Percentiles rank a stretch among this genome's conserved stretches.
Conservation (phyloP, 2,329 filamentous ascomycete species). For the Cytospora paraplurivora region DNA sequence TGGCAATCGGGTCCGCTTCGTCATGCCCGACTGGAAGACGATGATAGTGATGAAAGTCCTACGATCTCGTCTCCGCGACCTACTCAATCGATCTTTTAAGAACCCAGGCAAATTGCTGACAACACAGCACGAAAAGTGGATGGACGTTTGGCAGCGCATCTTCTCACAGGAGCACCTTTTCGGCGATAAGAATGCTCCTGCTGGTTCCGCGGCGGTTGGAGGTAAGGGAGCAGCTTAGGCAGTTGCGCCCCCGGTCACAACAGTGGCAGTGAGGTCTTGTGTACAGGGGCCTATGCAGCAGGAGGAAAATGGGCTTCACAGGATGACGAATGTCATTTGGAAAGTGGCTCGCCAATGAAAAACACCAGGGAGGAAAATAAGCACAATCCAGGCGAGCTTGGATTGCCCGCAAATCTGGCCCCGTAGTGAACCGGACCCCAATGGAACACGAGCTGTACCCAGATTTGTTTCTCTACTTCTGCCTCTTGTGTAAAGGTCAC, state of each 20-base stretch:
- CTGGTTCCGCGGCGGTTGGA: background rate
- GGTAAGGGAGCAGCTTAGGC: conserved; percentile 23
- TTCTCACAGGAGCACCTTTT: conserved; percentile 56
- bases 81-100: conserved; percentile 72
- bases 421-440: no score
- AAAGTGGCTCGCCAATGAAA: conserved; percentile 17
- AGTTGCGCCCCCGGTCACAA: conserved; percentile 4
- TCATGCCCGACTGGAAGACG: conserved; percentile 84
- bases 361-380: conserved; percentile 2
- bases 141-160: conserved; percentile 72
- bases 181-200: conserved; percentile 31
- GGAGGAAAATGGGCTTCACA: background rate
- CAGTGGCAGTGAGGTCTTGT: conserved; percentile 1
- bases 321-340: conserved; percentile 23
- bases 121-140: conserved; percentile 70
- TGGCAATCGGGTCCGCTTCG: conserved; percentile 82
- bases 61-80: conserved; percentile 71
- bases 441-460: no score
- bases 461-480: no score
- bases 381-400: background rate
- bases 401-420: background rate
- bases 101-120: conserved; percentile 64
- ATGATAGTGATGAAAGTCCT: conserved; percentile 87
- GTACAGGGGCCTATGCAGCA: conserved; percentile 3
- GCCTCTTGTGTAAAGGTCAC: no score